Base-by-base conservation (phyloP, 176 grass and related monocot species). In the Ananas comosus region DNA sequence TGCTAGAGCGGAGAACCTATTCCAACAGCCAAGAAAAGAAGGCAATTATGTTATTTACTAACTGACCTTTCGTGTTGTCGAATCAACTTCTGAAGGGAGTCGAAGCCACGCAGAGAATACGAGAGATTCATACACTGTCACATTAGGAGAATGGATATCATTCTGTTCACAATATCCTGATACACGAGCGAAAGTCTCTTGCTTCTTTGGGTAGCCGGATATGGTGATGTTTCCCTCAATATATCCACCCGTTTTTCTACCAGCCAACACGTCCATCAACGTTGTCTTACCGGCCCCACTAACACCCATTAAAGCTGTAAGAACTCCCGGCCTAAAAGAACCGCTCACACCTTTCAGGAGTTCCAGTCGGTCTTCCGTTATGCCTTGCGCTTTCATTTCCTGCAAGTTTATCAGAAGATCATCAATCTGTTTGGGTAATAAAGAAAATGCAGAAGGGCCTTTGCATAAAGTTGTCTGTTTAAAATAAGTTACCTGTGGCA, bases 231-330 rank as follows among this genome's bases (percentile, higher is more conserved):
- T 70, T 80, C 94, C 94, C 53, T 90, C 82, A 11, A 92, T 90
- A 64, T 90, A 92, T 49, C 94, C 89, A 13, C 94, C 80, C 0
- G 89, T 92, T 78, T 97, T 97, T 77, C 94, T 97, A 28, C 94
- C 94, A 12, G 94, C 94, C 66, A 97, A 78, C 24, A 92, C 94
- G 80, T 97, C 94, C 94, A 97, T 92, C 63, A 97, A 71, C 33
- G 89, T 92, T 50, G 94, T 97, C 74, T 97, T 97, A 0, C 89
- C 94, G 2, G 94, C 94, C 1, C 94, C 94, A 86, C 94, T 97
- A 13, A 97, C 89, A 8, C 89, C 94, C 94, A 97, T 97, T 21
- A 97, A 66, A 54, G 94, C 94, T 1, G 89, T 90, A 50, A 97
- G 78, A 19, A 97, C 94, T 52, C 89, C 94, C 27, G 94, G 89